phyloP scores from a whole-genome alignment of 208 protist genomes.

The Acanthamoeba sp. region DNA sequence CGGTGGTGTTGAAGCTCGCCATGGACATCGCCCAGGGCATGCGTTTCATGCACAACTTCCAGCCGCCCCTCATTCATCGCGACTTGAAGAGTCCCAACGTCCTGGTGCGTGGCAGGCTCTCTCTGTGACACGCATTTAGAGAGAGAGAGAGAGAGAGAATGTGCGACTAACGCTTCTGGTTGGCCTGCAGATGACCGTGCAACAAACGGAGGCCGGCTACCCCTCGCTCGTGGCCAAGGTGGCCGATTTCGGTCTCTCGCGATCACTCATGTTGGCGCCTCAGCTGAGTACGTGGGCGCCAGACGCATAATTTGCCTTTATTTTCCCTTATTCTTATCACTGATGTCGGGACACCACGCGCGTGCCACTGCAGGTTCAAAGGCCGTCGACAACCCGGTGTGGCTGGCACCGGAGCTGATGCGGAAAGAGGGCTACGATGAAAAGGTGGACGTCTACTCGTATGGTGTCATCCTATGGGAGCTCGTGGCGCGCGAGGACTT shows the following conservation, averaged over 20 bases:
- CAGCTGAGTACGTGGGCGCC: constrained; percentile 54
- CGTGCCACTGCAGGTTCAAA: background rate
- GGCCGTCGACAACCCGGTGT: constrained; percentile 72
- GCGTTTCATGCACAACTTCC: constrained; percentile 77
- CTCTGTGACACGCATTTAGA: too few relatives aligned
- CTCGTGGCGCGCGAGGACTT: constrained; percentile 68
- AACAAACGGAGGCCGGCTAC: constrained; percentile 36
- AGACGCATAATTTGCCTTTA: background rate
- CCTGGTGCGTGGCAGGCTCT: background rate
- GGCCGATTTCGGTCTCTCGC: constrained; percentile 74
- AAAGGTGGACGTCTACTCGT: constrained; percentile 74
- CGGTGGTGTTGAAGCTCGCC: constrained; percentile 53
- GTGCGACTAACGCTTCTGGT: too few relatives aligned
- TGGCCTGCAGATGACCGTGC: constrained; percentile 38
- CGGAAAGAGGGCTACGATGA: constrained; percentile 70
- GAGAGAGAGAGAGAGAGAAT: too few relatives aligned
- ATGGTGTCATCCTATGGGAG: constrained; percentile 72
- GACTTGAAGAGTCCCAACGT: constrained; percentile 72
- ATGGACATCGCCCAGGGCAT: constrained; percentile 69
- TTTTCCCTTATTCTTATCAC: background rate
- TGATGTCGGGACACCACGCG: too few relatives aligned
- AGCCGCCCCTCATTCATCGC: constrained; percentile 59
- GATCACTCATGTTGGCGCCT: constrained; percentile 71
- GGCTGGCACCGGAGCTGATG: constrained; percentile 73
- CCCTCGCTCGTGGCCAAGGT: constrained; percentile 70